Conservation (phyloP, 306 rosid species). For the Glycine soja region DNA sequence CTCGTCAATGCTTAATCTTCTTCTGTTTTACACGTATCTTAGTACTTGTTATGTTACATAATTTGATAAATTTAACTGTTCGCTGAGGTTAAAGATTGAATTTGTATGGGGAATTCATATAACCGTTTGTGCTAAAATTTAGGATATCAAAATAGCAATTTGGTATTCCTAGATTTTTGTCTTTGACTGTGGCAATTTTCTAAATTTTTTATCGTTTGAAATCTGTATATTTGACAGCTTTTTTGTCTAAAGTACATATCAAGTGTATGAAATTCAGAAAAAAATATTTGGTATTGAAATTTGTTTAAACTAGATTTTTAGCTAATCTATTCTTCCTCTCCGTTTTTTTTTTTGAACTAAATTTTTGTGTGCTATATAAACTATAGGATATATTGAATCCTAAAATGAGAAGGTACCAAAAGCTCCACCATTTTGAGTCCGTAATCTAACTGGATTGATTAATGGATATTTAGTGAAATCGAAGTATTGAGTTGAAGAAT, state of each 20-base stretch:
- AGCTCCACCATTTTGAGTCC: background rate
- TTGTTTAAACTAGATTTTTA: constrained; percentile 15
- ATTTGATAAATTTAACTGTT: background rate
- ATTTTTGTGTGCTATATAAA: background rate
- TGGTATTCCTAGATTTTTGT: background rate
- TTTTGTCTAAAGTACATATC: background rate
- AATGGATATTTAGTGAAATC: no score
- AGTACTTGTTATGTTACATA: background rate
- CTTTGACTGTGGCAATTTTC: background rate
- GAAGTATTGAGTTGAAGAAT: background rate
- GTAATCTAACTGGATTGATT: background rate
- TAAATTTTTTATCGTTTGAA: background rate
- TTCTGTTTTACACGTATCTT: background rate
- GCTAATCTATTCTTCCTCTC: background rate
- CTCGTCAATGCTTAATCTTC: constrained; percentile 10
- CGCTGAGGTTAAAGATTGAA: background rate
- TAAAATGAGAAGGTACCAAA: background rate
- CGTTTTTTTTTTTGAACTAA: background rate
- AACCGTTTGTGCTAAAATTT: background rate
- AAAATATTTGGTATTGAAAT: background rate
- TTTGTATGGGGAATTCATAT: background rate
- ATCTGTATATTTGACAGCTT: background rate
- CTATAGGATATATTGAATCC: constrained; percentile 4
- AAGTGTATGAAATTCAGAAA: background rate
- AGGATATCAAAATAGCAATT: background rate